Base-by-base conservation (phyloP, 768 basidiomycete species). In the Hygrophorus pudorinus region DNA sequence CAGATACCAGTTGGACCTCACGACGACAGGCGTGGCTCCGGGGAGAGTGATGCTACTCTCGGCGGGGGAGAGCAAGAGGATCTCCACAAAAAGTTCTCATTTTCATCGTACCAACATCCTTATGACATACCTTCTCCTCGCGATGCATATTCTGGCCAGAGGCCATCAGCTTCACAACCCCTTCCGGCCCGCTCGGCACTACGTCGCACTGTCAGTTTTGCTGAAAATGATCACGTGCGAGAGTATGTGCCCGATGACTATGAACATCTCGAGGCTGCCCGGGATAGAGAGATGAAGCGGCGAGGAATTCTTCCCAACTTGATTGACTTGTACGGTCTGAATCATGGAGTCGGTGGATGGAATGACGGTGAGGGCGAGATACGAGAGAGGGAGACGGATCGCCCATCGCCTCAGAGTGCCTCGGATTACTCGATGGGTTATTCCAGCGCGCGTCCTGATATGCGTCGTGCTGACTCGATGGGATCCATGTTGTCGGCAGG, bases 71-170 rank as follows among this genome's bases (percentile, higher is more conserved):
- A 53, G 38, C 49, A 48, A 33, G 45, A 56, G 20, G 59, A 65
- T 17, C 45, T 56, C n/a, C 55, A 68, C 43, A 57, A 61, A 48
- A 68, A 61, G 54, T 75, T 65, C 45, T 66, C 75, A 0, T 56
- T 78, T 36, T 72, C 76, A 13, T 76, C 78, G 3, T 74, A 77
- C 60, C 62, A 68, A 39, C 78, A 81, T 48, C 78, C 79, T 8
- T 71, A 79, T 49, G 76, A 79, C 37, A 79, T 84, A 33, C 63
- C 62, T 13, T 67, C 77, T 2, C 81, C 80, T 2, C 56, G 61
- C 31, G 58, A 62, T 44, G 67, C 64, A 3, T 72, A 75, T 48
- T 45, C 61, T 35, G 60, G 53, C 13, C 48, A 48, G 11, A 42
- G 51, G 20, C 44, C 51, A 7, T 46, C 58, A 44, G 46, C 47